Evolutionary conservation across 305 asterid species (phyloP), one percentile per base, ranked within the genome.

Genomic region (Solanum hybrid): DNA sequence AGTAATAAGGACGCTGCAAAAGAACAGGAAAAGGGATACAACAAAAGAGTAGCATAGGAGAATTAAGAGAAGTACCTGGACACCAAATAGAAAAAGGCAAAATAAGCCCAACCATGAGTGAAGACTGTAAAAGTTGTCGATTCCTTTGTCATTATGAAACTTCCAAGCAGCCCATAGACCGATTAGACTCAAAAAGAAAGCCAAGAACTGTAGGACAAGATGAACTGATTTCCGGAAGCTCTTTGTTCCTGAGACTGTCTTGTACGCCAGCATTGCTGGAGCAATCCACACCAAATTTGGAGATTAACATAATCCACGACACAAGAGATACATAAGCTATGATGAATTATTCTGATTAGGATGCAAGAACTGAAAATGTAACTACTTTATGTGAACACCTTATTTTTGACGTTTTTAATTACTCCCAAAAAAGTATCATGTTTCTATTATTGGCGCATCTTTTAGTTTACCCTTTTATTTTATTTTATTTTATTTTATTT

Each of bases 41-140:
- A 46, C 31, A 57, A 84, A 73, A 64, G 8, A 34, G 89, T 26
- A 86, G 29, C 42, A 40, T 46, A 11, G 28, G 26, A 35, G 20
- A 3, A 46, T 33, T 82, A 20, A 84, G 84, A 87, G 67, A n/a
- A 24, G 10, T 84, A 96, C 99, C 99, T 97, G 99, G 91, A 94
- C 82, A 89, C 93, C 96, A 90, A 97, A 97, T 92, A 97, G 90
- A 93, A 95, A 92, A 77, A 97, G 93, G 89, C 98, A 93, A 85
- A 95, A 93, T 33, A 97, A 90, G 90, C 99, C 99, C 28, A 97
- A 93, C 99, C 99, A 97, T 8, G 98, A 96, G 93, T 96, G 99
- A 90, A 97, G 98, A 92, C 97, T 96, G 90, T 96, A 96, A 93
- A 95, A 96, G 92, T 95, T 92, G 89, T 95, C 98, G 31, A 92